Evolutionary conservation across 2,329 filamentous ascomycete species (phyloP), one percentile per base, ranked within the genome.

Genomic region (Sarocladium kiliense): DNA sequence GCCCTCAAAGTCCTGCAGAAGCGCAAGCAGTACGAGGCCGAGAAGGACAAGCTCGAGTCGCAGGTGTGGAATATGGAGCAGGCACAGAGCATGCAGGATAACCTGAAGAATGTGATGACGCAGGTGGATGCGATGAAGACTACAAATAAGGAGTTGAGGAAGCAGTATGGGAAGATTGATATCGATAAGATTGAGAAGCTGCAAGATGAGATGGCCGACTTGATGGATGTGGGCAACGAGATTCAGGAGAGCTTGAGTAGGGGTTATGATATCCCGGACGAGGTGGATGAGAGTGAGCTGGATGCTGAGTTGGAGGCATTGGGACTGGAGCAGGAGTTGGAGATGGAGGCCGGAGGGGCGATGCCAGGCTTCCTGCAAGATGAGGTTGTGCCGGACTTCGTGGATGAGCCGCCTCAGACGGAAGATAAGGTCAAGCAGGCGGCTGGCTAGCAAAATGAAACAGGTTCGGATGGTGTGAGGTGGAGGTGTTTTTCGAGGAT

Each of bases 1-100:
- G 93, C 93, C 2, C 86, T 96, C 65, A 96, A 96, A 66, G 86
- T 97, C 11, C 86, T 97, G 2, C 91, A 96, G 74, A 88, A 91
- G 57, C 88, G 93, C 63, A 96, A 96, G 70, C 87, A 92, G 73
- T 96, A 96, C 83, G 94, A 99, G 74, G 80, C 84, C 3, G 91
- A 97, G 73, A 90, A 93, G 61, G 91, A 97, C 66, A 92, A 97
- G 74, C 85, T 97, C 54, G 89, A 96, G 74, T 82, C 87, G 61
- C 94, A 99, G 74, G 90, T 90, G 21, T 97, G 92, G 92, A 97
- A 97, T 75, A 97, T 99, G 92, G 92, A 97, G 75, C 92, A 97
- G 74, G 92, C 93, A 2, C 88, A 89, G 69, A 95, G 92, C 81
- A 97, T 97, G 93, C 91, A 96, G 76, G 93, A 97, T 74, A 97